Percentiles rank a stretch among this genome's conserved stretches.
phyloP scores from a whole-genome alignment of 2,329 filamentous ascomycete genomes.

The Arthrinium phaeospermum region DNA sequence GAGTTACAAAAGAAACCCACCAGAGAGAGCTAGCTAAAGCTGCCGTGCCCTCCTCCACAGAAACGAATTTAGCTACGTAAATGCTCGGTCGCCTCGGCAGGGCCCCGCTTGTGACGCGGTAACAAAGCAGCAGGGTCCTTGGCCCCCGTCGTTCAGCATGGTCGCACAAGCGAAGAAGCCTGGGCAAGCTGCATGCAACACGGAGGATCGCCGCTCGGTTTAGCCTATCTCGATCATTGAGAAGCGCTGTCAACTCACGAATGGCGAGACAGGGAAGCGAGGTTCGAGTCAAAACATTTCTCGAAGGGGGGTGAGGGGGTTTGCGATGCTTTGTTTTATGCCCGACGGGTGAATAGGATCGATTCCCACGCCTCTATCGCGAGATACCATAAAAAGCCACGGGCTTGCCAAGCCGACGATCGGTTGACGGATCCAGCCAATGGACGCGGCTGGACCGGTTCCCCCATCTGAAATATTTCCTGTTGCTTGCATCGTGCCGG shows the following conservation, averaged over 20 bases:
- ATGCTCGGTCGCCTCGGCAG: not conserved
- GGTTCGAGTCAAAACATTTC: not conserved
- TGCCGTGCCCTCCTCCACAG: not conserved
- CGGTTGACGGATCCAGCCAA: constrained; percentile 4
- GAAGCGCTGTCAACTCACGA: constrained; percentile 6
- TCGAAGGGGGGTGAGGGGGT: not conserved
- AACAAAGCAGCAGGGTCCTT: not conserved
- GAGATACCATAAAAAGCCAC: constrained; percentile 8
- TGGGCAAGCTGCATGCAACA: constrained; percentile 11
- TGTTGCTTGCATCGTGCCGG: not conserved
- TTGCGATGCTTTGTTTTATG: not conserved
- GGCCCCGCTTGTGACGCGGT: constrained; percentile 10
- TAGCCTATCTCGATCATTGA: not conserved
- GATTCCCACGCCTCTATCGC: not conserved
- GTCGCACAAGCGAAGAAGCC: not conserved
- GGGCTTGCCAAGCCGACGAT: constrained; percentile 17
- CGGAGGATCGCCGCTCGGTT: not conserved
- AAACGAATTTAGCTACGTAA: not conserved
- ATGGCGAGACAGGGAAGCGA: not conserved
- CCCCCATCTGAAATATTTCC: not conserved
- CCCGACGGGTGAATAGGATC: constrained; percentile 6
- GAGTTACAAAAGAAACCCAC: constrained; percentile 6
- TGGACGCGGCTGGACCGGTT: not conserved
- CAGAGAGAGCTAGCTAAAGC: not conserved
- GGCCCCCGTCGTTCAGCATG: not conserved